These are phyloP conservation scores for Pterula multifida DNA, from an alignment of 1,284 basidiomycete species.

Conservation along the genomic window DNA sequence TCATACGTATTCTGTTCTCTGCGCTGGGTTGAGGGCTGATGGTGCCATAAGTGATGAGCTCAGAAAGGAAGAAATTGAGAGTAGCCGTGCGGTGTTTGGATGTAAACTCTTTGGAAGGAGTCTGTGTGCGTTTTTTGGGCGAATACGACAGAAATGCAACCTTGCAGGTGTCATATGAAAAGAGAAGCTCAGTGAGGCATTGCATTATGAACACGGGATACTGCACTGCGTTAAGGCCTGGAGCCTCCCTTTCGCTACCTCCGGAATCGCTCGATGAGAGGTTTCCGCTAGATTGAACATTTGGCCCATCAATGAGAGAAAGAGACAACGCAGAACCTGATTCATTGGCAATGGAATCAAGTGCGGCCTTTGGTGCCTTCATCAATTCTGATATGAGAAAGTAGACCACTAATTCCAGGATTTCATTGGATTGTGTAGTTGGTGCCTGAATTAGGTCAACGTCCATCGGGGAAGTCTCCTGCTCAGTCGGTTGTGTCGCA, in stretches of 20 bases:
- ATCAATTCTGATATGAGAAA: conserved; percentile 67
- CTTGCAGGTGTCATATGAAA: conserved; percentile 91
- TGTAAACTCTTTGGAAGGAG: conserved; percentile 46
- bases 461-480: not conserved
- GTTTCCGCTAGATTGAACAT: not conserved
- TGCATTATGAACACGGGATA: conserved; percentile 89
- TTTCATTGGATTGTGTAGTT: conserved; percentile 22
- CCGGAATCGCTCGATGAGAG: conserved; percentile 8
- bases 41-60: conserved; percentile 69
- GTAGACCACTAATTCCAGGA: conserved; percentile 58
- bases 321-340: conserved; percentile 6
- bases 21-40: conserved; percentile 47
- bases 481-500: conserved; percentile 28
- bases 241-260: conserved; percentile 10
- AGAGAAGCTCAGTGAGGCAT: conserved; percentile 82
- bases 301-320: not conserved
- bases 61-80: conserved; percentile 67
- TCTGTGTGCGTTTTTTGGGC: conserved; percentile 52
- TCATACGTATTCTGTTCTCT: conserved; percentile 43
- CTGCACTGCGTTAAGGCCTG: conserved; percentile 30
- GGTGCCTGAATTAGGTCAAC: not conserved
- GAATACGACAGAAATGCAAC: conserved; percentile 75
- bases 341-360: conserved; percentile 8
- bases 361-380: conserved; percentile 34
- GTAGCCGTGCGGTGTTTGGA: conserved; percentile 51